Evolutionary conservation across 1,139 yeast genomes (phyloP).

Genomic region (Cylindricascospora bacillispora): DNA sequence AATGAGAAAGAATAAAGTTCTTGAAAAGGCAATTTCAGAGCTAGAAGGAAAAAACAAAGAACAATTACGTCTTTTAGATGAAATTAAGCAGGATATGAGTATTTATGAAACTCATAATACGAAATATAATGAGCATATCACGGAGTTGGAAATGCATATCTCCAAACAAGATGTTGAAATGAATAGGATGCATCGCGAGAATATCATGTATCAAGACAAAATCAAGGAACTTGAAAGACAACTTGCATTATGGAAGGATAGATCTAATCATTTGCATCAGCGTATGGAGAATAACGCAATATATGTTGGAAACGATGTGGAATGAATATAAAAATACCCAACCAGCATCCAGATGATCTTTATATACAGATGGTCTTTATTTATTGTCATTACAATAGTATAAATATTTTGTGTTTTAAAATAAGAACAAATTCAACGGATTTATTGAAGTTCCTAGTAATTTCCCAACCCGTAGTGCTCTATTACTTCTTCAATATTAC

Average conservation of each 20-base stretch:
- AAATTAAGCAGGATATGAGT: constrained; percentile 27
- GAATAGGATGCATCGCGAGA: constrained; percentile 25
- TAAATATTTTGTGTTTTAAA: too few species aligned
- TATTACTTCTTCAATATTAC: constrained; percentile 62
- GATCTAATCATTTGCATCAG: constrained; percentile 17
- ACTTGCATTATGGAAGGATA: constrained; percentile 46
- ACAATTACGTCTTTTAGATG: constrained; percentile 18
- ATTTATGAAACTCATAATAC: constrained; percentile 28
- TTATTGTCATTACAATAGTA: too few species aligned
- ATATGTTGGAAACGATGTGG: too few species aligned
- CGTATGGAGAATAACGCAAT: too few species aligned
- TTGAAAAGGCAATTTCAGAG: constrained; percentile 29
- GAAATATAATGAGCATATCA: constrained; percentile 20
- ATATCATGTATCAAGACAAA: constrained; percentile 23
- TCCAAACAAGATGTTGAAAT: constrained; percentile 26
- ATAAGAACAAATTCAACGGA: too few species aligned
- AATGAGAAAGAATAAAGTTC: constrained; percentile 24
- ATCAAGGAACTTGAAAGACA: constrained; percentile 49
- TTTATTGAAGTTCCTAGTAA: too few species aligned
- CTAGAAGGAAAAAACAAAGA: constrained; percentile 17
- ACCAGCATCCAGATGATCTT: too few species aligned
- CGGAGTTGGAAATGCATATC: constrained; percentile 26
- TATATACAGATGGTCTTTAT: too few species aligned
- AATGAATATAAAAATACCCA: too few species aligned
- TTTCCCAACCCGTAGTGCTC: constrained; percentile 63